Evolutionary conservation across 495 filamentous ascomycete genomes (phyloP).

Genomic region (Trypethelium eluteriae): DNA sequence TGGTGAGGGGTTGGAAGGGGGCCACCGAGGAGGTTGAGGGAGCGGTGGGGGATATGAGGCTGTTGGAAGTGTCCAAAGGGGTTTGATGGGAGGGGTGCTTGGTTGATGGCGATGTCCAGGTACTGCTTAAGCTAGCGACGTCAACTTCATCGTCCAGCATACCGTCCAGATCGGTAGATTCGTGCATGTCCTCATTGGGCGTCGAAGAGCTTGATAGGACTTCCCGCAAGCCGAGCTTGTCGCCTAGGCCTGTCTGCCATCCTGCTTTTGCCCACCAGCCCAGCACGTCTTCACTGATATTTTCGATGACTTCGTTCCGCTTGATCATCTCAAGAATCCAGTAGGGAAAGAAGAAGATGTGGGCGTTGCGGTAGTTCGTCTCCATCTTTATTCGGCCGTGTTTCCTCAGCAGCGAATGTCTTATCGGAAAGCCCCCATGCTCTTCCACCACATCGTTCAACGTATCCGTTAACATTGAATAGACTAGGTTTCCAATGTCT

Average conservation of each 20-base stretch:
- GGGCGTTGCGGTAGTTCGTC: slow-evolving; percentile 75
- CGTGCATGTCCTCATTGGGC: slow-evolving; percentile 27
- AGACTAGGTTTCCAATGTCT: slow-evolving; percentile 58
- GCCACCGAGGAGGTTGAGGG: background rate
- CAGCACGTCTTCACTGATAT: slow-evolving; percentile 81
- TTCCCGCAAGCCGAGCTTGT: slow-evolving; percentile 65
- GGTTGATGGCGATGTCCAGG: slow-evolving; percentile 27
- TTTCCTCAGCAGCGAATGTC: slow-evolving; percentile 61
- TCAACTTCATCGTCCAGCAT: slow-evolving; percentile 45
- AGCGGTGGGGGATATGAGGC: slow-evolving; percentile 40
- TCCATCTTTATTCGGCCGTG: slow-evolving; percentile 69
- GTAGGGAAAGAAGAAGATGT: slow-evolving; percentile 85
- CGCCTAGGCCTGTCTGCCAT: slow-evolving; percentile 75
- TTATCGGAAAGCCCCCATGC: slow-evolving; percentile 53
- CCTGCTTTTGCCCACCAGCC: slow-evolving; percentile 91
- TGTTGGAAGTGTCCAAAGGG: background rate
- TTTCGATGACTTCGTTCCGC: slow-evolving; percentile 71
- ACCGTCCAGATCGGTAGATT: slow-evolving; percentile 23
- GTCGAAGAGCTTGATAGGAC: slow-evolving; percentile 44
- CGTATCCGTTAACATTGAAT: slow-evolving; percentile 73
- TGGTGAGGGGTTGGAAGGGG: slow-evolving; percentile 28
- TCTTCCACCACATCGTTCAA: slow-evolving; percentile 70
- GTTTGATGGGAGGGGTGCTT: background rate
- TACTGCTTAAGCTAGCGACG: slow-evolving; percentile 55
- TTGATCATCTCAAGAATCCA: slow-evolving; percentile 82